These are phyloP conservation scores for Rhododendron molle DNA, from an alignment of 148 eudicot species.

Conservation along the genomic window DNA sequence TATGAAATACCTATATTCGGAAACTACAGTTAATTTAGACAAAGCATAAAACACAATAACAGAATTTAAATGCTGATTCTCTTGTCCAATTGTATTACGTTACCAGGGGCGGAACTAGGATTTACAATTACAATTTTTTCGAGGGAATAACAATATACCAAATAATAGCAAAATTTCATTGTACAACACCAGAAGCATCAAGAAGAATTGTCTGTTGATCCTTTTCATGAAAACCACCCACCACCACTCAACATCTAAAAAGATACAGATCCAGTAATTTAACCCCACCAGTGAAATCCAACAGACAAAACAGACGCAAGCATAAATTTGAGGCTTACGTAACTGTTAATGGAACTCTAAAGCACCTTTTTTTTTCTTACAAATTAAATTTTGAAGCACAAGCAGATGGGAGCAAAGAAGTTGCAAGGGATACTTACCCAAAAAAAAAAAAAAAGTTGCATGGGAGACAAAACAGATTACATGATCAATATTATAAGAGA, in stretches of 20 bases:
- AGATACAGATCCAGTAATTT: not conserved
- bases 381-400: not conserved
- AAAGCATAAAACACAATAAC: not conserved
- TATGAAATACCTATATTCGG: constrained; percentile 57
- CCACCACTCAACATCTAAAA: not conserved
- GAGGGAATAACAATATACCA: not conserved
- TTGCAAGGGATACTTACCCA: too few species aligned
- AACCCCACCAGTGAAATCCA: not conserved
- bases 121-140: not conserved
- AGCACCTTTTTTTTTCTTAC: not conserved
- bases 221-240: not conserved
- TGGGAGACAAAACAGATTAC: not conserved
- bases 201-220: not conserved
- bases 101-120: too few species aligned
- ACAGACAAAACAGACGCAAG: not conserved
- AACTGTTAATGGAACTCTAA: not conserved
- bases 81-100: not conserved
- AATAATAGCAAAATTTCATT: not conserved
- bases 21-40: not conserved
- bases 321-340: not conserved
- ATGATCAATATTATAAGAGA: not conserved
- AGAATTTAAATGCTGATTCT: not conserved
- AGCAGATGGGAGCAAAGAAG: not conserved
- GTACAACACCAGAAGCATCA: not conserved
- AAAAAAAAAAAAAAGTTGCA: not conserved